Evolutionary conservation across 176 grass and related monocot genomes (phyloP).

Genomic region (Ensete ventricosum): DNA sequence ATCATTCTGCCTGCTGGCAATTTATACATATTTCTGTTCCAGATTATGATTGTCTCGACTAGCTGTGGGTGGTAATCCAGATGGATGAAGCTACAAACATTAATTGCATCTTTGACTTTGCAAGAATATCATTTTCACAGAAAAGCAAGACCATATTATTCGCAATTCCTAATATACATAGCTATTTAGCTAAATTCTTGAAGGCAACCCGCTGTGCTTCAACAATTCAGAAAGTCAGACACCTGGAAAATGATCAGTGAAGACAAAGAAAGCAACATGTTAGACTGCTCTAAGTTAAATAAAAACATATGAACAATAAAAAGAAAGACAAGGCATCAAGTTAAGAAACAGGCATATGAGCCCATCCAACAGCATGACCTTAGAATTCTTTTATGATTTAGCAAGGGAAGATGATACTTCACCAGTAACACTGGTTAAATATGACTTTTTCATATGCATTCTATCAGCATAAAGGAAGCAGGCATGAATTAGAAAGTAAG

Average conservation of each 20-base stretch:
- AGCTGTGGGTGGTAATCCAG: not conserved
- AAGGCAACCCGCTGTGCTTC: not conserved
- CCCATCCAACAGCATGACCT: not conserved
- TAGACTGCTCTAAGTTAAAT: not conserved
- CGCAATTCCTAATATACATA: not conserved
- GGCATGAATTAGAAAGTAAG: too few species aligned
- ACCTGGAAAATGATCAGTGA: not conserved
- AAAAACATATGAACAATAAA: not conserved
- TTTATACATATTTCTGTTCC: not conserved
- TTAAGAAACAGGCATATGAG: not conserved
- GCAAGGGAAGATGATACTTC: not conserved
- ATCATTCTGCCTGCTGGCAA: slow-evolving; percentile 41
- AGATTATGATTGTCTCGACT: not conserved
- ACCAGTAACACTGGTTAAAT: too few species aligned
- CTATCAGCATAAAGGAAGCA: too few species aligned
- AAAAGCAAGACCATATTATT: not conserved
- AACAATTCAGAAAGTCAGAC: not conserved
- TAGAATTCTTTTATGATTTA: not conserved
- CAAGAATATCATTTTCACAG: not conserved
- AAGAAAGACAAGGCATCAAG: not conserved
- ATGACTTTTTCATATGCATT: too few species aligned
- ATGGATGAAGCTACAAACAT: not conserved
- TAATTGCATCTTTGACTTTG: not conserved
- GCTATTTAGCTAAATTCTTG: not conserved
- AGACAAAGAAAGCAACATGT: not conserved